Percentiles rank a stretch among this genome's conserved stretches.
phyloP scores from a whole-genome alignment of 768 basidiomycete species.

The Russula lepida region DNA sequence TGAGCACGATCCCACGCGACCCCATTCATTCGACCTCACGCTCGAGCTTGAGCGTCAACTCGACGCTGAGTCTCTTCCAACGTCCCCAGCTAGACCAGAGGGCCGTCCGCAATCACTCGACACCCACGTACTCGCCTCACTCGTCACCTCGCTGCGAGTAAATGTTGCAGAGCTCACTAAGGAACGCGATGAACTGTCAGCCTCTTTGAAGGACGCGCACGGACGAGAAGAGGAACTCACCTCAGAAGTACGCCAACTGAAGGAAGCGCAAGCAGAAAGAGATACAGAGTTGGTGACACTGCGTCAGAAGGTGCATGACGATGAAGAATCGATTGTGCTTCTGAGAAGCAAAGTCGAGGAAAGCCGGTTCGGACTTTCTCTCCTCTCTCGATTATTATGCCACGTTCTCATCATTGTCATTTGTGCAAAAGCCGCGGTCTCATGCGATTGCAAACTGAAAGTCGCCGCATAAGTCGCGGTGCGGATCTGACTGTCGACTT shows the following conservation, averaged over 20 bases:
- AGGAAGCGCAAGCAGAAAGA: slow-evolving; percentile 45
- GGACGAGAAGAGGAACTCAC: slow-evolving; percentile 50
- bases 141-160: slow-evolving; percentile 65
- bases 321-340: slow-evolving; percentile 68
- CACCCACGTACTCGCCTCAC: slow-evolving; percentile 65
- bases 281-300: slow-evolving; percentile 24
- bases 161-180: slow-evolving; percentile 53
- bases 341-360: slow-evolving; percentile 81
- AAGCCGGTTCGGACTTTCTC: slow-evolving; percentile 49
- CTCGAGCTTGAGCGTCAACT: slow-evolving; percentile 76
- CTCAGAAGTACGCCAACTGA: slow-evolving; percentile 55
- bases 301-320: slow-evolving; percentile 41
- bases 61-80: slow-evolving; percentile 50
- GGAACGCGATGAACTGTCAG: slow-evolving; percentile 62
- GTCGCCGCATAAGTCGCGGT: slow-evolving; percentile 49
- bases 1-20: slow-evolving; percentile 27
- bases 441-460: slow-evolving; percentile 81
- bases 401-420: slow-evolving; percentile 4
- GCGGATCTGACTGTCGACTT: slow-evolving; percentile 45
- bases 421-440: slow-evolving; percentile 62
- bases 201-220: slow-evolving; percentile 42
- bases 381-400: neutral
- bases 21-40: slow-evolving; percentile 53
- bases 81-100: slow-evolving; percentile 28
- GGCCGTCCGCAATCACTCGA: slow-evolving; percentile 51